Evolutionary conservation across 345 rosid species (phyloP), one percentile per base, ranked within the genome.

Genomic region (Excoecaria cochinchinensis): DNA sequence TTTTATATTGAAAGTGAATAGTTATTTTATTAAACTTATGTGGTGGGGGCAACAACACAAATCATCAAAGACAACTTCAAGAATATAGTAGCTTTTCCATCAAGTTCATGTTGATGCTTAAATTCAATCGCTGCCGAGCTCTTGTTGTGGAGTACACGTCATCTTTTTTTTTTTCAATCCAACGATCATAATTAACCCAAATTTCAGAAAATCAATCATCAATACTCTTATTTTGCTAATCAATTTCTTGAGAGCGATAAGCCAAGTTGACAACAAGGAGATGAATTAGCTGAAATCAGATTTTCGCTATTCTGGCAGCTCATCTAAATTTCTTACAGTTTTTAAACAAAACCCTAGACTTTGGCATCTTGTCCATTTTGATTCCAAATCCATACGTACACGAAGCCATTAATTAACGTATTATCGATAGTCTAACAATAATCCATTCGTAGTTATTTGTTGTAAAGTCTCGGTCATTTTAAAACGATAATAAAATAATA

Each of bases 141-240:
- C 15, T 44, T 77, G 69, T 76, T 58, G 78, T 84, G 84, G 89
- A 77, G 76, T 76, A 61, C 73, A 69, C 81, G 58, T 76, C 87
- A 80, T 80, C 66, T 1, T 65, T 69, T 71, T 48, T 48, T 39
- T 31, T 31, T 31, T 2, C 31, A 31, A 31, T 31, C 31, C 31
- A 31, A 31, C 31, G 36, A 76, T 17, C 61, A 14, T 8, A 53
- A 21, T 80, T 58, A 60, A 69, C 70, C 84, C 72, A 61, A 78
- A 67, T 75, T 64, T 19, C 62, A 63, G 50, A 40, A 42, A 48
- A 47, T 58, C 59, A 75, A 75, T 69, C 40, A 31, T 66, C 58
- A n/a, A n/a, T n/a, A n/a, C n/a, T n/a, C 38, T 70, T 1, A 69
- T 19, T 1, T n/a, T 8, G 53, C 9, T 40, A 22, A 19, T 44